Conservation (phyloP, 306 rosid genomes). For the Trifolium repens region DNA sequence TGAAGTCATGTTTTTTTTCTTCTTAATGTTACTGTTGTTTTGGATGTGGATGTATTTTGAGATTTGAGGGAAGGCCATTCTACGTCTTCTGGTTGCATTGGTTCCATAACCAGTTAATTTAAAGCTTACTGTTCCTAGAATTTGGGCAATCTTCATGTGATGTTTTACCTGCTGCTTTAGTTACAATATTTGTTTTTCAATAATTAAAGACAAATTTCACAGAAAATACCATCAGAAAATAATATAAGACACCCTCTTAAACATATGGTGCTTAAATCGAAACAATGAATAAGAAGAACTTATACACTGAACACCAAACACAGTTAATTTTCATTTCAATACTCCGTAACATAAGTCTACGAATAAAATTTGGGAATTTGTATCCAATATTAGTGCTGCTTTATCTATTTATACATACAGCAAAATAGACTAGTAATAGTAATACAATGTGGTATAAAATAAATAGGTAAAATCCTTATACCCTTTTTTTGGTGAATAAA, state of each 20-base stretch:
- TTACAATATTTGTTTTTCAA: background rate
- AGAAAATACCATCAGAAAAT: background rate
- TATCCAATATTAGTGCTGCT: background rate
- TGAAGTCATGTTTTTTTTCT: background rate
- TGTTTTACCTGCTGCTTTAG: background rate
- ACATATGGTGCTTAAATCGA: background rate
- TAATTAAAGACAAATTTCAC: background rate
- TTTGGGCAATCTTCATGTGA: background rate
- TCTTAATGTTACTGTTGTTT: slow-evolving; percentile 4
- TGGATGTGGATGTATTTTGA: slow-evolving; percentile 20
- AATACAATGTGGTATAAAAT: background rate
- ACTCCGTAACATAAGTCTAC: background rate
- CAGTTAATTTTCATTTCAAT: background rate
- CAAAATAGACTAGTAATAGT: background rate
- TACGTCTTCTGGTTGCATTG: background rate
- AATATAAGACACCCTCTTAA: background rate
- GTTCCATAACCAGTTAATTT: background rate
- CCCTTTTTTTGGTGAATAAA: background rate
- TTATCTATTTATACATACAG: background rate
- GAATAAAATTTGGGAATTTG: background rate
- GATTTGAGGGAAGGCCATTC: slow-evolving; percentile 9
- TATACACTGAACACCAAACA: background rate
- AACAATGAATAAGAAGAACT: background rate
- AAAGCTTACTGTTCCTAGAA: background rate
- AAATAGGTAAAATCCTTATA: background rate